Percentiles rank a stretch among this genome's conserved stretches.
These are phyloP conservation scores for Pyracantha coccinea DNA, from an alignment of 331 rosid genomes.

Conservation along the genomic window DNA sequence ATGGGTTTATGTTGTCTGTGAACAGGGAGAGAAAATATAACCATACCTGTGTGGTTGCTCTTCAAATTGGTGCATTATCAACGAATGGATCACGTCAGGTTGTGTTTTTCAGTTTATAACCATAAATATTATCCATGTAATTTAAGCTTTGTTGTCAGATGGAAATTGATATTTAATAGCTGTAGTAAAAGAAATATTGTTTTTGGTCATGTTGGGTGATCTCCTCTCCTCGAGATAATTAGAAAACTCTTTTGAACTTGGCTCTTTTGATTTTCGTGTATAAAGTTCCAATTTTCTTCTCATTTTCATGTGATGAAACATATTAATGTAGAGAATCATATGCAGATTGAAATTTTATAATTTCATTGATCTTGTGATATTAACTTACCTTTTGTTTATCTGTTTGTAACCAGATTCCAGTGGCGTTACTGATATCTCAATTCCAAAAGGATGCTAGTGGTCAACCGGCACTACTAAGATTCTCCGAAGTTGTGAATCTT, in stretches of 20 bases:
- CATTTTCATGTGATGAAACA: not conserved
- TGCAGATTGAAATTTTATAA: not conserved
- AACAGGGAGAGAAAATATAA: slow-evolving; percentile 78
- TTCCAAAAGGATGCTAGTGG: slow-evolving; percentile 47
- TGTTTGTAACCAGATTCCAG: slow-evolving; percentile 54
- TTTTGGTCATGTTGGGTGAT: not conserved
- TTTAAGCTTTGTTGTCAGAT: not conserved
- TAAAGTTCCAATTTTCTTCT: not conserved
- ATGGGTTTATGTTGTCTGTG: slow-evolving; percentile 18
- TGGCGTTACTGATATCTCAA: slow-evolving; percentile 72
- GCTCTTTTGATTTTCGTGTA: not conserved
- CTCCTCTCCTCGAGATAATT: not conserved
- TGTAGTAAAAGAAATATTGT: not conserved
- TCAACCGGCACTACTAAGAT: slow-evolving; percentile 63
- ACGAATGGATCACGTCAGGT: slow-evolving; percentile 61
- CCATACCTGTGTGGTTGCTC: slow-evolving; percentile 80
- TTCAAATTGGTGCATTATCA: slow-evolving; percentile 77
- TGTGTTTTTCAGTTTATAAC: not conserved
- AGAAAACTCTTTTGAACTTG: not conserved
- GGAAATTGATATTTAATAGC: not conserved
- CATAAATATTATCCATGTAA: not conserved
- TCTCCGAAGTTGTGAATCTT: slow-evolving; percentile 87
- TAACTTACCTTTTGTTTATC: slow-evolving; percentile 1
- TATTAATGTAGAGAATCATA: too few species aligned
- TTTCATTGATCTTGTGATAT: not conserved